Evolutionary conservation across 768 basidiomycete species (phyloP).

Genomic region (Hortiboletus campestris): DNA sequence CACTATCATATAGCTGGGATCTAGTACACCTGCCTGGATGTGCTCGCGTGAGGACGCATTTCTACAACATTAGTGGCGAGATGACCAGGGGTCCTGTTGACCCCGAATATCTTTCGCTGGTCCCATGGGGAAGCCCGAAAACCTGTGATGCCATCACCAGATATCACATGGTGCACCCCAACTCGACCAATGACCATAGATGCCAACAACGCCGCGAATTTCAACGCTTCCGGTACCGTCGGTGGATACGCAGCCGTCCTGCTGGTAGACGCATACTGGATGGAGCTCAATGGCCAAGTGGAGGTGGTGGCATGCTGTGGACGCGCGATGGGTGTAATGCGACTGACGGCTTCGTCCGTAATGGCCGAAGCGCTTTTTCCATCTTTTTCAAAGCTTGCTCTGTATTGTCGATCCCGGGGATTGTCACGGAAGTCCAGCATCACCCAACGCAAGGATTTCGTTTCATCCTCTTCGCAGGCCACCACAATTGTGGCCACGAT

Average conservation of each 20-base stretch:
- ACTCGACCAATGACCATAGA: constrained; percentile 41
- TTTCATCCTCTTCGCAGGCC: constrained; percentile 25
- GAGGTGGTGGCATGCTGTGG: constrained; percentile 1
- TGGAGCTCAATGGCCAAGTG: constrained; percentile 15
- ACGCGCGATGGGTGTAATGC: constrained; percentile 19
- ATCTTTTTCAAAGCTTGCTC: background rate
- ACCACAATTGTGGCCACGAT: constrained; percentile 49
- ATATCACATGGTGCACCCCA: constrained; percentile 25
- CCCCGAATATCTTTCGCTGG: constrained; percentile 10
- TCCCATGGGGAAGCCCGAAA: constrained; percentile 42
- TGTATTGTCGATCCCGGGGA: constrained; percentile 27
- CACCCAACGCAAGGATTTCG: constrained; percentile 15
- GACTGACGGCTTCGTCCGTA: constrained; percentile 15
- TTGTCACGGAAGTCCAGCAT: constrained; percentile 40
- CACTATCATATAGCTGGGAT: background rate
- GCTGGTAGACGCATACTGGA: constrained; percentile 5
- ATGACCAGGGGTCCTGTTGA: background rate
- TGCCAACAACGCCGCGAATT: constrained; percentile 48
- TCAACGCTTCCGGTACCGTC: constrained; percentile 49
- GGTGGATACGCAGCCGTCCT: constrained; percentile 30
- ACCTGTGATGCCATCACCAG: constrained; percentile 28
- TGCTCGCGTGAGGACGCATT: background rate
- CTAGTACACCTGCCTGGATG: constrained; percentile 16
- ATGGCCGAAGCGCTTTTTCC: constrained; percentile 21
- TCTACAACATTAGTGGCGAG: background rate